Evolutionary conservation across 108 stramenopile species (phyloP), one percentile per base, ranked within the genome.

Genomic region (Cyclotella choctawhatcheeana): DNA sequence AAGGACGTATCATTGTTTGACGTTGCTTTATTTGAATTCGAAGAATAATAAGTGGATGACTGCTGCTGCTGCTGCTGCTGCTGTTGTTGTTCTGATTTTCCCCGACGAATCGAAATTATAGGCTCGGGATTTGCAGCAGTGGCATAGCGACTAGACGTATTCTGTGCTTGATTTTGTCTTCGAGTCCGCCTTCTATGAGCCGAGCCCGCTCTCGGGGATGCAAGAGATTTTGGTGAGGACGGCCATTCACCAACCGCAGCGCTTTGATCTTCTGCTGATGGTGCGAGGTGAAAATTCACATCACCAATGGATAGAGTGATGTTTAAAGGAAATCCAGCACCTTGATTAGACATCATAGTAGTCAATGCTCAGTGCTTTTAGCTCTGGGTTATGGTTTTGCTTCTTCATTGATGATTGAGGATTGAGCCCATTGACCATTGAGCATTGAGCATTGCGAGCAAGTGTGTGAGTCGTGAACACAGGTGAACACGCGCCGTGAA

Each of bases 221-320:
- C 37, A 12, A 40, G n/a, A n/a, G n/a, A 40, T 40, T 12, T 40
- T 40, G 37, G 27, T 30, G 29, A 31, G 3, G 14, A 30, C 27
- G n/a, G 30, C 13, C 12, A 12, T n/a, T 30, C 29, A n/a, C 31
- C 29, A 4, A 18, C 55, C 0, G 29, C 29, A 12, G 12, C 29
- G 30, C 10, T n/a, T n/a, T n/a, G n/a, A n/a, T n/a, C n/a, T n/a
- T n/a, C 55, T 12, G 55, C 20, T 12, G 55, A 30, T 7, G 70
- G 47, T 13, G 29, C 8, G 48, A 71, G 70, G 26, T 60, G 59
- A 52, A 71, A 71, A 31, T 35, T 60, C 13, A 71, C 70, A 27
- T 71, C 51, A 3, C 70, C 59, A 21, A 62, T 40, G n/a, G 70
- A 71, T 3, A 71, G 31, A 32, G 70, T 71, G 13, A 71, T 52